Evolutionary conservation across 768 basidiomycete species (phyloP), one percentile per base, ranked within the genome.

Genomic region (Rhodocollybia butyracea): DNA sequence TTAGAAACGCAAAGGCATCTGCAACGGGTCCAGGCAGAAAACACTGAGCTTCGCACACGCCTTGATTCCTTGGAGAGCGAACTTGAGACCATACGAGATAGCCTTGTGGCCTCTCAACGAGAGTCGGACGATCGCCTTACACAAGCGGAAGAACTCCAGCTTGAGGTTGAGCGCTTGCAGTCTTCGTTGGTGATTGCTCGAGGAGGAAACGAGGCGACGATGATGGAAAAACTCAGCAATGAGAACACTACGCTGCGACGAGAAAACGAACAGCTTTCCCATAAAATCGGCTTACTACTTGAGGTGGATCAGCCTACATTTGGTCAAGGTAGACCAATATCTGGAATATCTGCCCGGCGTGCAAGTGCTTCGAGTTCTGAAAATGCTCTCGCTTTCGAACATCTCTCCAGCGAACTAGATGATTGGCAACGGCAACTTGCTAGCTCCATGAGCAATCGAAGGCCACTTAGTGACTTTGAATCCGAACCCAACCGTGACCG

Each of bases 191-290:
- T 80, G 54, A 80, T 90, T 59, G 84, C 90, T 29, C 86, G 91
- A 13, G 84, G 84, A 53, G 88, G 87, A 21, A 81, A 86, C 55
- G 84, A 89, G 54, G 90, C 92, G 71, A 85, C 88, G 7, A 66
- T 86, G 40, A 68, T 91, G 34, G 92, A 95, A 71, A 88, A 86
- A 68, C 82, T 97, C 59, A 86, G 85, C 68, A 82, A 77, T 67
- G 91, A 96, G 67, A 94, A 94, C 68, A 78, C 82, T 17, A 78
- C 74, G 30, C 83, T 94, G 56, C 85, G 88, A 68, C 82, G 84
- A 55, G 91, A 94, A 70, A 94, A 94, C 68, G 88, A 91, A 65
- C 86, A 93, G 61, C 80, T 94, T 41, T 86, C 88, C n/a, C 91
- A 91, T 68, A 94, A 93, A 78, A 93, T 96, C 62, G 89, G 85